phyloP scores from a whole-genome alignment of 1,284 basidiomycete genomes.

The Pyrrhoderma noxium region DNA sequence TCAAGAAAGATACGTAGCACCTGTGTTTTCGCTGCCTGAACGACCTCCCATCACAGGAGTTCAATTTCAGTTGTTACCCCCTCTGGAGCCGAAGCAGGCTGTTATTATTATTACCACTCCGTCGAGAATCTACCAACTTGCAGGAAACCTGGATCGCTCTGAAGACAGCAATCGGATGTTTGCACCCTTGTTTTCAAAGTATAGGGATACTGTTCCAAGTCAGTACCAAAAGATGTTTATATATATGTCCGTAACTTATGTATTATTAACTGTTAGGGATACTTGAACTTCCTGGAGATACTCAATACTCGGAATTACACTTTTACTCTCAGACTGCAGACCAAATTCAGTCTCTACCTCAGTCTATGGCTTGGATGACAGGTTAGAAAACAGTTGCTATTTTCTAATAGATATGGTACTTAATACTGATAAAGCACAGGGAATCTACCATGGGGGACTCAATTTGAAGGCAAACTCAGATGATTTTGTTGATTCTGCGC shows the following conservation, averaged over 20 bases:
- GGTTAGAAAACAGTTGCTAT: slow-evolving; percentile 33
- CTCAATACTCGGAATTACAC: slow-evolving; percentile 69
- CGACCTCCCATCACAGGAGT: slow-evolving; percentile 76
- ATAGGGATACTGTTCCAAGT: slow-evolving; percentile 77
- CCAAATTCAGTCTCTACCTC: slow-evolving; percentile 58
- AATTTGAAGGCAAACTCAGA: slow-evolving; percentile 65
- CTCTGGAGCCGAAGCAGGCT: slow-evolving; percentile 50
- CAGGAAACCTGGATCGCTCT: slow-evolving; percentile 59
- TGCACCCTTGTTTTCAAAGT: slow-evolving; percentile 64
- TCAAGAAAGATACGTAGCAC: slow-evolving; percentile 73
- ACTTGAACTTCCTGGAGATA: slow-evolving; percentile 75
- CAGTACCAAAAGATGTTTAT: slow-evolving; percentile 27
- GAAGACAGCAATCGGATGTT: slow-evolving; percentile 77
- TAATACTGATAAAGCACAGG: slow-evolving; percentile 46
- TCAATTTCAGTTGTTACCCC: slow-evolving; percentile 69
- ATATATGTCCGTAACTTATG: slow-evolving; percentile 1
- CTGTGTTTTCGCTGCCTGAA: slow-evolving; percentile 76
- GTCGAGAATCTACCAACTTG: slow-evolving; percentile 88
- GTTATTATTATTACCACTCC: slow-evolving; percentile 82
- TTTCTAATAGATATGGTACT: neutral
- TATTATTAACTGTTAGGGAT: slow-evolving; percentile 49
- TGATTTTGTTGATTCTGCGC: slow-evolving; percentile 71
- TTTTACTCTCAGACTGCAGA: slow-evolving; percentile 67
- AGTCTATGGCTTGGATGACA: slow-evolving; percentile 84
- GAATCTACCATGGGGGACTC: slow-evolving; percentile 76